These are phyloP conservation scores for Macrolepiota dolichaula DNA, from an alignment of 768 basidiomycete species.

Conservation along the genomic window DNA sequence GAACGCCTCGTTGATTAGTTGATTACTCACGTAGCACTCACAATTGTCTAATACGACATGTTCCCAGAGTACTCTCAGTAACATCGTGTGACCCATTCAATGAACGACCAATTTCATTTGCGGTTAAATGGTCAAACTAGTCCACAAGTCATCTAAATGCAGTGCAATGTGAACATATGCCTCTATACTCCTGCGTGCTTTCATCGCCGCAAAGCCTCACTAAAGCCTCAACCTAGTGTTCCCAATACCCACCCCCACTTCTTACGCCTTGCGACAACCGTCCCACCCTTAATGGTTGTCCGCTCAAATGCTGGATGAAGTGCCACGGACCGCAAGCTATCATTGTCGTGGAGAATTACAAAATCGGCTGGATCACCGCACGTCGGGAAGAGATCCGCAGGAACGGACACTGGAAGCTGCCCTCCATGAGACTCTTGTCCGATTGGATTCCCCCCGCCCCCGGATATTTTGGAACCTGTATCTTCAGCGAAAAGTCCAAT, in stretches of 20 bases:
- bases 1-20: neutral
- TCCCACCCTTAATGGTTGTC: constrained; percentile 46
- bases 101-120: neutral
- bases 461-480: neutral
- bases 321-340: constrained; percentile 40
- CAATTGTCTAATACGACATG: neutral
- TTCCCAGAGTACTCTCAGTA: neutral
- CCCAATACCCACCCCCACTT: constrained; percentile 30
- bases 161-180: neutral
- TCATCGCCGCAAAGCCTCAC: neutral
- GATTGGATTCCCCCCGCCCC: neutral
- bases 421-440: neutral
- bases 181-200: neutral
- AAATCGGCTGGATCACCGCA: constrained; percentile 51
- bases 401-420: constrained; percentile 6
- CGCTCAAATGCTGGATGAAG: constrained; percentile 48
- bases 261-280: constrained; percentile 37
- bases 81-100: neutral
- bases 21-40: neutral
- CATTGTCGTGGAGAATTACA: constrained; percentile 51
- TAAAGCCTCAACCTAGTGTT: neutral
- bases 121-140: neutral
- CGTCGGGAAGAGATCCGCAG: constrained; percentile 31
- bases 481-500: constrained; percentile 27
- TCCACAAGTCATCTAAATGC: neutral